Conservation (phyloP, 176 grass and related monocot species). For the Cenchrus fungigraminus region DNA sequence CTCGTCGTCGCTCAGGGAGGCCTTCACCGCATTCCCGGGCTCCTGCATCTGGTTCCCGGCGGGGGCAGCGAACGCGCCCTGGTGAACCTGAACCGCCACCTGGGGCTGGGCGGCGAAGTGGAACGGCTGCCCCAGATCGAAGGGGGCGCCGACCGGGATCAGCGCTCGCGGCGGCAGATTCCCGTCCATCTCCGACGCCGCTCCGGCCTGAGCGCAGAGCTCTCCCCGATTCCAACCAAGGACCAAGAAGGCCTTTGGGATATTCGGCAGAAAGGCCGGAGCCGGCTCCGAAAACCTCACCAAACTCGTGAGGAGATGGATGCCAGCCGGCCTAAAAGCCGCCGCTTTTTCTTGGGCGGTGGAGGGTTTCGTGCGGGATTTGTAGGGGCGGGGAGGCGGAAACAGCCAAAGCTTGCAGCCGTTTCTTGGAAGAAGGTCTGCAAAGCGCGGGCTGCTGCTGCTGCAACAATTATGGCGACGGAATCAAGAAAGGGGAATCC, state of each 20-base stretch:
- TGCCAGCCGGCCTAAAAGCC: background rate
- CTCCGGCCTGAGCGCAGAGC: background rate
- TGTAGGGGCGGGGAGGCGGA: background rate
- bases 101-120: conserved; percentile 23
- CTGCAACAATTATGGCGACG: background rate
- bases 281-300: background rate
- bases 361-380: background rate
- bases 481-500: background rate
- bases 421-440: background rate
- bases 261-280: background rate
- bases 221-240: background rate
- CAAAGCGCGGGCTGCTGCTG: background rate
- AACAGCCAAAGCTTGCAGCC: conserved; percentile 21
- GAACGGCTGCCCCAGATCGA: conserved; percentile 43
- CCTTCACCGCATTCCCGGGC: conserved; percentile 40
- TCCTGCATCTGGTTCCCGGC: conserved; percentile 30
- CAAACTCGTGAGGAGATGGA: background rate
- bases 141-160: conserved; percentile 26
- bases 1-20: conserved; percentile 51
- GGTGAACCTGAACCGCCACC: conserved; percentile 14
- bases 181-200: conserved; percentile 46
- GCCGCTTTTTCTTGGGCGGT: background rate
- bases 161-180: conserved; percentile 47
- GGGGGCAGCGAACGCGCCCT: conserved; percentile 24
- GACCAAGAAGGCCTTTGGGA: background rate